A percentile compares a stretch with the other conserved stretches of the same genome.
These are phyloP conservation scores for Kazachstania taianensis DNA, from an alignment of 805 yeast genomes.

Conservation along the genomic window DNA sequence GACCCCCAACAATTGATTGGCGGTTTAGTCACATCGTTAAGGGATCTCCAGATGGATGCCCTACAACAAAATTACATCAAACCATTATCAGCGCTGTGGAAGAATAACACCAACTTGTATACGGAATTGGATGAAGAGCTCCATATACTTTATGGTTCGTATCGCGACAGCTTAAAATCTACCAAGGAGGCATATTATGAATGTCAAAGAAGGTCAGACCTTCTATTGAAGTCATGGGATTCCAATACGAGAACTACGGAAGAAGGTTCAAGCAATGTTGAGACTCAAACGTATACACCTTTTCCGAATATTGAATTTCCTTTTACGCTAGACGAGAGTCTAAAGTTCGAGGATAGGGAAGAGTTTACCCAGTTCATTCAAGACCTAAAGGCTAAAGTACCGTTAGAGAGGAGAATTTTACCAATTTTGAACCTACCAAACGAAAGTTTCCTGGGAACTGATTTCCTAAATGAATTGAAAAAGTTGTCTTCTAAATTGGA, in stretches of 20 bases:
- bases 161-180: slow-evolving; percentile 7
- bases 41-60: not conserved
- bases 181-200: slow-evolving; percentile 6
- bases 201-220: slow-evolving; percentile 3
- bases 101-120: slow-evolving; percentile 5
- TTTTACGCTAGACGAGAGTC: slow-evolving; percentile 9
- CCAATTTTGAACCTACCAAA: slow-evolving; percentile 18
- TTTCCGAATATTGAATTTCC: slow-evolving; percentile 7
- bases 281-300: not conserved
- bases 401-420: slow-evolving; percentile 19
- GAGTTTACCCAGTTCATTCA: slow-evolving; percentile 13
- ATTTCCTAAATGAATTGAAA: slow-evolving; percentile 19
- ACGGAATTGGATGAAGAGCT: slow-evolving; percentile 7
- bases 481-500: slow-evolving; percentile 16
- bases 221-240: not conserved
- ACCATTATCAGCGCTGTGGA: slow-evolving; percentile 5
- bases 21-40: not conserved
- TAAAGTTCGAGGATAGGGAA: slow-evolving; percentile 7
- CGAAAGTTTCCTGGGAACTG: slow-evolving; percentile 22
- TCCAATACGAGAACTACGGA: not conserved
- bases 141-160: slow-evolving; percentile 5
- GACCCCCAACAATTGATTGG: too few relatives aligned
- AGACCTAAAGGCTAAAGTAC: slow-evolving; percentile 12
- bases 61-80: slow-evolving; percentile 4
- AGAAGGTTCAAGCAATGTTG: not conserved